Evolutionary conservation across 2,329 filamentous ascomycete species (phyloP), one percentile per base, ranked within the genome.

Genomic region (Gnomoniopsis smithogilvyi): DNA sequence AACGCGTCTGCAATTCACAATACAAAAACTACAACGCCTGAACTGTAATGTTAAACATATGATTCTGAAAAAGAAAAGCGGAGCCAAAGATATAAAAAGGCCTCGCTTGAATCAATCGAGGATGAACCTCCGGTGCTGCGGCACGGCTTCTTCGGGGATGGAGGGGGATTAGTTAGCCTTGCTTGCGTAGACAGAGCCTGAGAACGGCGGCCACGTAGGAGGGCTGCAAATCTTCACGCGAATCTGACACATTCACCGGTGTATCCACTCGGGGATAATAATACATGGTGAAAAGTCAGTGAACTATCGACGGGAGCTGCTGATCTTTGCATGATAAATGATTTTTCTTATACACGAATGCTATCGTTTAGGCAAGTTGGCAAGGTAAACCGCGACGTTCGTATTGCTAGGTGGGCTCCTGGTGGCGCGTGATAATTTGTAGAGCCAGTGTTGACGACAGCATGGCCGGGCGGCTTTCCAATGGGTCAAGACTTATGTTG

Each of bases 1-100:
- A 30, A 30, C 26, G 26, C 26, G 26, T 30, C 26, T 30, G 26
- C 26, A n/a, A 41, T 17, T 15, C 12, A 17, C 36, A 41, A 41
- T 41, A 15, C 36, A 17, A 6, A 41, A 17, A 21, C n/a, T n/a
- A n/a, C 26, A 30, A 30, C 26, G 26, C 26, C 26, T 30, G 26
- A 30, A 30, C 4, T 4, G 26, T 8, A 30, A 4, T 30, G 4
- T 8, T 4, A 8, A 30, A 4, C 26, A 8, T 8, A 30, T 8
- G 26, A 30, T 30, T 30, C 8, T 30, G 26, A 8, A 30, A 30
- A 30, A 30, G 26, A 8, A n/a, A n/a, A 56, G 26, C 43, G 55
- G 49, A 38, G 48, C 45, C 54, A 8, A 33, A 46, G 54, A 53
- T 60, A 60, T 57, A 60, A 60, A 57, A 60, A 60, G 58, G 12